Evolutionary conservation across 169 alveolate genomes (phyloP).

Genomic region (Pseudocohnilembus persalinus): DNA sequence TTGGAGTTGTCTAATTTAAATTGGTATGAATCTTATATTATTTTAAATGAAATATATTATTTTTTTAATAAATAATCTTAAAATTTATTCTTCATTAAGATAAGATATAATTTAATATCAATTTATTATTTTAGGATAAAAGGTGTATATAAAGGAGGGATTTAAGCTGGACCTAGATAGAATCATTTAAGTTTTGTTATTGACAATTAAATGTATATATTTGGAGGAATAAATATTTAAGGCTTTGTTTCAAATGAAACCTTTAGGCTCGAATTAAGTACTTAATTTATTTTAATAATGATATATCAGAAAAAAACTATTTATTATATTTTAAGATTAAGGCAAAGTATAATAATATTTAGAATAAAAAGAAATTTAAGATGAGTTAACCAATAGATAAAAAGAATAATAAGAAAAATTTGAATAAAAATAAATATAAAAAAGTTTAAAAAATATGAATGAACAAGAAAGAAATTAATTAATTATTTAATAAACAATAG

Average conservation of each 20-base stretch:
- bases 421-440: too few relatives aligned
- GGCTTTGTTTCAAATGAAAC: conserved; percentile 7
- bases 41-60: not conserved
- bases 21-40: conserved; percentile 10
- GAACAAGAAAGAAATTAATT: too few relatives aligned
- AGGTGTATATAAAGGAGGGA: not conserved
- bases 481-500: too few relatives aligned
- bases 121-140: not conserved
- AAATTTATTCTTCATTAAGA: too few relatives aligned
- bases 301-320: too few relatives aligned
- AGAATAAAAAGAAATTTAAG: not conserved
- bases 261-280: conserved; percentile 9
- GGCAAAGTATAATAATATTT: not conserved
- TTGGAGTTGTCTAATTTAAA: not conserved
- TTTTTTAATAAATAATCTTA: not conserved
- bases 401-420: too few relatives aligned
- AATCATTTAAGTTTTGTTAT: conserved; percentile 2
- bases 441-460: too few relatives aligned
- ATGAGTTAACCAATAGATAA: too few relatives aligned
- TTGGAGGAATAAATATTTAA: conserved; percentile 5
- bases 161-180: not conserved
- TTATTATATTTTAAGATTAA: not conserved
- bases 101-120: not conserved
- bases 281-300: too few relatives aligned
- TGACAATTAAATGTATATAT: not conserved